Percentiles rank a stretch among this genome's conserved stretches.
phyloP scores from a whole-genome alignment of 805 yeast genomes.

The Ogataea paradorogensis region DNA sequence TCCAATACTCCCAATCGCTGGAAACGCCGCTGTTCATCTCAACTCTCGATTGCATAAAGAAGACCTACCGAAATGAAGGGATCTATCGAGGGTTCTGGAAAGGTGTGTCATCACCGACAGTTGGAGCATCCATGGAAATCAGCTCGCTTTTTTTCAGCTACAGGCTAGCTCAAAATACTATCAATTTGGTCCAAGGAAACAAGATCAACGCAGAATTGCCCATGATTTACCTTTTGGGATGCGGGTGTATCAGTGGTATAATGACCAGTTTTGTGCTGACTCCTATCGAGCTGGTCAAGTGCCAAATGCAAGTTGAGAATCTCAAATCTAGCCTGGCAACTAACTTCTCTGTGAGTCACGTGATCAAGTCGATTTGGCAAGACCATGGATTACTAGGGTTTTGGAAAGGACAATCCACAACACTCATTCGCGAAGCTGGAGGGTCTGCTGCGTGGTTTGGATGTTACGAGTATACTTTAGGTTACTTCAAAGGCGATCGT shows the following conservation, averaged over 20 bases:
- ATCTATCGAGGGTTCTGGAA: constrained; percentile 65
- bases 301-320: constrained; percentile 74
- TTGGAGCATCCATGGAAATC: constrained; percentile 89
- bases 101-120: constrained; percentile 76
- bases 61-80: constrained; percentile 70
- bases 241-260: constrained; percentile 84
- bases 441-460: constrained; percentile 97
- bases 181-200: constrained; percentile 29
- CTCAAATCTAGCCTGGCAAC: constrained; percentile 25
- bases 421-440: constrained; percentile 76
- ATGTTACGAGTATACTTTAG: constrained; percentile 61
- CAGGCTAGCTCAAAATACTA: constrained; percentile 41
- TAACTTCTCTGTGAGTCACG: constrained; percentile 32
- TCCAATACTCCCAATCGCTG: constrained; percentile 69
- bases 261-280: constrained; percentile 80
- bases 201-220: constrained; percentile 20
- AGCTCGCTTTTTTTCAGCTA: constrained; percentile 75
- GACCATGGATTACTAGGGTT: constrained; percentile 63
- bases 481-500: constrained; percentile 33
- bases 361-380: constrained; percentile 41
- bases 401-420: constrained; percentile 86
- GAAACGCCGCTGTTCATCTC: constrained; percentile 47
- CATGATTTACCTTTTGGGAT: constrained; percentile 38
- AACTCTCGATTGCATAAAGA: constrained; percentile 61
- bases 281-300: constrained; percentile 89